Percentiles rank a stretch among this genome's conserved stretches.
Evolutionary conservation across 805 yeast genomes (phyloP).

Genomic region (Candida maesae): DNA sequence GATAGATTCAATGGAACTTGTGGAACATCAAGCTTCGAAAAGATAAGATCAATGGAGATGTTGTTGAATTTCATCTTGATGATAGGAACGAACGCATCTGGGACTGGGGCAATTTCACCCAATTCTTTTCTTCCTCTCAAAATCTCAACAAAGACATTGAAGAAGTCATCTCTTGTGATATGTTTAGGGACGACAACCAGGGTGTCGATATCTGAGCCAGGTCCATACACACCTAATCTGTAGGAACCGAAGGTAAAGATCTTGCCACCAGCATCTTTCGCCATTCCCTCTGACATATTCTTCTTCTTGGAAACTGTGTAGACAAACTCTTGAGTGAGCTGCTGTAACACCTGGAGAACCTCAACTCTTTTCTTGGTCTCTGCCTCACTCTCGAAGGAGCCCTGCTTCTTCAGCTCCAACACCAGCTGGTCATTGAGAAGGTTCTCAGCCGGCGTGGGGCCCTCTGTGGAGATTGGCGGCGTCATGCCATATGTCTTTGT

Average conservation of each 20-base stretch:
- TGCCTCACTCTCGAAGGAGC: slow-evolving; percentile 83
- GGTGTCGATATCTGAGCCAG: slow-evolving; percentile 97
- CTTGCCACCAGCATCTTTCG: slow-evolving; percentile 95
- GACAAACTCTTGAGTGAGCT: slow-evolving; percentile 76
- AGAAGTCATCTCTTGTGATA: slow-evolving; percentile 86
- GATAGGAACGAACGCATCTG: slow-evolving; percentile 97
- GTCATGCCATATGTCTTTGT: slow-evolving; percentile 27
- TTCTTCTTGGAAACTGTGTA: slow-evolving; percentile 72
- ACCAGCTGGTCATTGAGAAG: slow-evolving; percentile 71
- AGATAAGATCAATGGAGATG: slow-evolving; percentile 88
- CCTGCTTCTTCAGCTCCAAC: slow-evolving; percentile 72
- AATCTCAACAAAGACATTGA: slow-evolving; percentile 70
- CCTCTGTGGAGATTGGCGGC: slow-evolving; percentile 75
- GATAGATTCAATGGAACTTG: slow-evolving; percentile 75
- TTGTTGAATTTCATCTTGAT: slow-evolving; percentile 86
- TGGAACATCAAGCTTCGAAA: slow-evolving; percentile 78
- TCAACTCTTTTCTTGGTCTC: slow-evolving; percentile 80
- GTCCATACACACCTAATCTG: slow-evolving; percentile 93
- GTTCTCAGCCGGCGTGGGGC: slow-evolving; percentile 80
- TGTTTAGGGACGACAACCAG: slow-evolving; percentile 96
- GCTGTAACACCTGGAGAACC: slow-evolving; percentile 68
- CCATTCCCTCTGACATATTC: slow-evolving; percentile 97
- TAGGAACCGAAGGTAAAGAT: slow-evolving; percentile 96
- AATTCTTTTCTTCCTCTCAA: slow-evolving; percentile 73
- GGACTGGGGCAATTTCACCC: slow-evolving; percentile 89